These are phyloP conservation scores for Chara braunii DNA, from an alignment of 139 green algal species.

Conservation along the genomic window DNA sequence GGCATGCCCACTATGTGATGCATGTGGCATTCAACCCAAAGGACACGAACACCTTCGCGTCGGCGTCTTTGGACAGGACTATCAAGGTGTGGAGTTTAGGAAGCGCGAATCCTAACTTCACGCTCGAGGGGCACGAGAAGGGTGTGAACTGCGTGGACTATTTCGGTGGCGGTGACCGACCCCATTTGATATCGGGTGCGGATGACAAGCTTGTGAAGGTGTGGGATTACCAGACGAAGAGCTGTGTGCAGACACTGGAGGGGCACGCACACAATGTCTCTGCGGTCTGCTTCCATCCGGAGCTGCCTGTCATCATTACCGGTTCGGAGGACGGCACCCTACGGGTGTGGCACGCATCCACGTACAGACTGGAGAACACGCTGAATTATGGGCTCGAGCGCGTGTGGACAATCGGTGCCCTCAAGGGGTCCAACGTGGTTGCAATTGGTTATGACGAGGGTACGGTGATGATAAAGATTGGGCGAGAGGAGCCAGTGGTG, in stretches of 20 bases:
- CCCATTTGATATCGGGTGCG: constrained; percentile 90
- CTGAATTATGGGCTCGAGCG: constrained; percentile 96
- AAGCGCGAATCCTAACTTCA: constrained; percentile 91
- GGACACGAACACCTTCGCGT: constrained; percentile 98
- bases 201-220: constrained; percentile 86
- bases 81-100: constrained; percentile 96
- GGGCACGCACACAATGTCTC: constrained; percentile 86
- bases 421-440: constrained; percentile 76
- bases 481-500: constrained; percentile 92
- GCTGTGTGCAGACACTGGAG: constrained; percentile 91
- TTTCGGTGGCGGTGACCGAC: constrained; percentile 87
- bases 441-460: constrained; percentile 93
- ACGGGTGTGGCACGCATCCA: constrained; percentile 94
- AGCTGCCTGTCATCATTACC: constrained; percentile 93
- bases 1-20: constrained; percentile 99
- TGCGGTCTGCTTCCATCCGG: constrained; percentile 90
- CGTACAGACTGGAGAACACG: constrained; percentile 88
- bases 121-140: constrained; percentile 96
- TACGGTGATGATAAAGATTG: constrained; percentile 82
- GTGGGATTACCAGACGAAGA: constrained; percentile 99
- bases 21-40: constrained; percentile 95
- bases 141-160: constrained; percentile 98
- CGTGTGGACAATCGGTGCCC: constrained; percentile 78
- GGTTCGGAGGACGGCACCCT: constrained; percentile 91
- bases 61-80: constrained; percentile 87